Conservation (phyloP, 78 protist genomes). For the Diacronema lutheri region DNA sequence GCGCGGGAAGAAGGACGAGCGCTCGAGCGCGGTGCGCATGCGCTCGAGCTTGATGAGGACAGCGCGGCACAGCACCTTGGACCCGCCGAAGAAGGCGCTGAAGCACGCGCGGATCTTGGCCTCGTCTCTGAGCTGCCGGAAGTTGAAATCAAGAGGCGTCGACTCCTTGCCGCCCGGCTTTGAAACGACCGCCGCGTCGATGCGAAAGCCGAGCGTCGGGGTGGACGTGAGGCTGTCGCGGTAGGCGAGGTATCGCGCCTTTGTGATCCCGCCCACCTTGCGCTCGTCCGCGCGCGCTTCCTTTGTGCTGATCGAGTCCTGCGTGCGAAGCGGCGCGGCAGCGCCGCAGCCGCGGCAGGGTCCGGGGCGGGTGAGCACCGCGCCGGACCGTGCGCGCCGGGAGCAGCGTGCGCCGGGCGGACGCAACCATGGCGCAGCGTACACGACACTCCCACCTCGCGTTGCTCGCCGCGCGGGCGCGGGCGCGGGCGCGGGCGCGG, state of each 20-base stretch:
- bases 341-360: too few species aligned
- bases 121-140: not conserved
- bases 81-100: not conserved
- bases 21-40: not conserved
- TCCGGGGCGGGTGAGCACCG: too few species aligned
- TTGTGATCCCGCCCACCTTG: too few species aligned
- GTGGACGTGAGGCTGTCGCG: not conserved
- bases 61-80: not conserved
- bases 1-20: not conserved
- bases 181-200: not conserved
- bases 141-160: not conserved
- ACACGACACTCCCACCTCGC: too few species aligned
- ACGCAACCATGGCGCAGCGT: too few species aligned
- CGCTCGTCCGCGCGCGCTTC: too few species aligned
- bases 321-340: too few species aligned
- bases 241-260: not conserved
- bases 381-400: too few species aligned
- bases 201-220: not conserved
- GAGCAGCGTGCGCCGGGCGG: too few species aligned
- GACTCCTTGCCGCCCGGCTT: not conserved
- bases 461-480: too few species aligned
- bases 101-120: not conserved
- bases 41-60: not conserved
- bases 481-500: too few species aligned
- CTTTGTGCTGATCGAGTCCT: too few species aligned